Evolutionary conservation across 345 rosid species (phyloP), one percentile per base, ranked within the genome.

Genomic region (Camelina neglecta): DNA sequence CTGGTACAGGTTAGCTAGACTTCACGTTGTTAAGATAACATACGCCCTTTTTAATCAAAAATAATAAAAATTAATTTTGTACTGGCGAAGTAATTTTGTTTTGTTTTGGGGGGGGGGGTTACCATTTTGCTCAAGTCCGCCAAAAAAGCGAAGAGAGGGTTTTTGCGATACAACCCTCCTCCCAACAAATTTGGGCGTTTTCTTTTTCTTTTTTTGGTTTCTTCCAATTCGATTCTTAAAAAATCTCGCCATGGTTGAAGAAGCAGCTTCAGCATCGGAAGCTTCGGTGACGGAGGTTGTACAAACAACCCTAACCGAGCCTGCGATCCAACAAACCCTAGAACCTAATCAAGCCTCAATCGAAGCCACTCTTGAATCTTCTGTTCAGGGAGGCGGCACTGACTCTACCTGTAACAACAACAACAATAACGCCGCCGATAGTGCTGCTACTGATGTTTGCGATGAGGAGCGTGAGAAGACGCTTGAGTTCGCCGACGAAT

Each of bases 371-470:
- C 53, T 81, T 38, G 87, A 68, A 44, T 84, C 87, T 1, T 69
- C 21, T 39, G 73, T 49, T 63, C 87, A 77, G 39, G 87, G 83
- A 44, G 98, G 84, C 31, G 31, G 31, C 59, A 70, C 87, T 5
- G 92, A 89, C 57, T 92, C 97, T 26, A 82, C 86, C 4, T 86
- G 90, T 75, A 86, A 91, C 76, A 80, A 76, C 66, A 58, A 26
- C 21, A 81, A 78, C 75, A 72, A 75, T 64, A 74, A 75, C 66
- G 77, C 75, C 18, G 90, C 81, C 2, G 96, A 85, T 71, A 75
- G 89, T 57, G 84, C 81, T 49, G 60, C 83, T 15, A 83, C 75
- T 55, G 41, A 71, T 11, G 67, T 79, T 45, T 71, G 86, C 9
- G 87, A 76, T 8, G 86, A 35, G 7, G 91, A 81, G 6, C 67